Evolutionary conservation across 2,329 filamentous ascomycete genomes (phyloP).

Genomic region (Bisporella sp.): DNA sequence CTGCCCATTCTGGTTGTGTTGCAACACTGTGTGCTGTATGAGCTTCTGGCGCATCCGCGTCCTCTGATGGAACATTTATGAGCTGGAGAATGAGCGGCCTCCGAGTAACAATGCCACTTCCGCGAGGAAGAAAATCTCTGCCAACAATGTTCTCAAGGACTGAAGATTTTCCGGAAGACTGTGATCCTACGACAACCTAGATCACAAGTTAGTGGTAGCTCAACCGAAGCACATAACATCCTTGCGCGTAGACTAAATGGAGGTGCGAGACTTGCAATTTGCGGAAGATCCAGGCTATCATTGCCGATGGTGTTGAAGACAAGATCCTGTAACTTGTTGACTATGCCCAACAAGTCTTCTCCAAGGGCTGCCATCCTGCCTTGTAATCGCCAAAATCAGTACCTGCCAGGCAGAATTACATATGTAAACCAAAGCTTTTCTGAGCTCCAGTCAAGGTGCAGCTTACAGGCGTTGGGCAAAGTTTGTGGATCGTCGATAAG

Average conservation of each 20-base stretch:
- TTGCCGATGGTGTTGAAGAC: constrained; percentile 99
- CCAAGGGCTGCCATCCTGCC: constrained; percentile 79
- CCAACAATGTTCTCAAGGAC: constrained; percentile 99
- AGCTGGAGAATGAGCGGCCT: constrained; percentile 93
- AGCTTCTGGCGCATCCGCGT: constrained; percentile 56
- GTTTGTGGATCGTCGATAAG: too few relatives aligned
- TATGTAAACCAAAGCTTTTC: too few relatives aligned
- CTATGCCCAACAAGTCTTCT: constrained; percentile 88
- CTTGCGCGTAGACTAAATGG: not conserved
- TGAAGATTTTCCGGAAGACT: constrained; percentile 97
- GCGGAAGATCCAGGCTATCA: constrained; percentile 92
- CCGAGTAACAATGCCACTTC: constrained; percentile 92
- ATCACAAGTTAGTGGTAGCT: constrained; percentile 13
- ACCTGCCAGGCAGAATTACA: too few relatives aligned
- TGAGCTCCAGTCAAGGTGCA: too few relatives aligned
- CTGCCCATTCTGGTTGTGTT: constrained; percentile 70
- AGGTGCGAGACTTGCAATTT: constrained; percentile 65
- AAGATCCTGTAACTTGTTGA: constrained; percentile 97
- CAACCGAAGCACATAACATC: constrained; percentile 14
- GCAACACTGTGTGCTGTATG: constrained; percentile 72
- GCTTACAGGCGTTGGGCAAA: too few relatives aligned
- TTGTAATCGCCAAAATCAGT: too few relatives aligned
- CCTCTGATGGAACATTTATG: constrained; percentile 82
- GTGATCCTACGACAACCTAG: constrained; percentile 95
- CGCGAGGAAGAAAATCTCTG: constrained; percentile 91